A percentile compares a stretch with the other conserved stretches of the same genome.
Conservation (phyloP, 306 rosid species). For the Cicer cuneatum region DNA sequence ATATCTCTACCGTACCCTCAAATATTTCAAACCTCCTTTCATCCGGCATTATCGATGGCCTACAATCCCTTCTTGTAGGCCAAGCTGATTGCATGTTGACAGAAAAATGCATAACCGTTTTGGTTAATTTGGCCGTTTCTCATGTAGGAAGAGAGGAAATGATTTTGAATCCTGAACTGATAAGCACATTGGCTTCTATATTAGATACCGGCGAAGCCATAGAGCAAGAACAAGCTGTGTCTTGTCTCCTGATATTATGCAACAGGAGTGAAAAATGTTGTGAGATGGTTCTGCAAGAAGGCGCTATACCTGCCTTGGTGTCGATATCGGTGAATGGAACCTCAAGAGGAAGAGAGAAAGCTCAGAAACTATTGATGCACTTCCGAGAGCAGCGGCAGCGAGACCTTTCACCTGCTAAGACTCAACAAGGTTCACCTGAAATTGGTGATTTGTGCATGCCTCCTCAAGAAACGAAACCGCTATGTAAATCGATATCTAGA, state of each 20-base stretch:
- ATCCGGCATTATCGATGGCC: constrained; percentile 63
- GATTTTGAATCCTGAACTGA: constrained; percentile 55
- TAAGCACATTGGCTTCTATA: constrained; percentile 65
- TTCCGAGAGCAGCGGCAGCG: constrained; percentile 91
- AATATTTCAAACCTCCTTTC: constrained; percentile 74
- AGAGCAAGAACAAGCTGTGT: constrained; percentile 92
- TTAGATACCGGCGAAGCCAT: constrained; percentile 73
- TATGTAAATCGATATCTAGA: constrained; percentile 74
- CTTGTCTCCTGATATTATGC: constrained; percentile 81
- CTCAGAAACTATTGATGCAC: constrained; percentile 88
- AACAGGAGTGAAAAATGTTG: constrained; percentile 75
- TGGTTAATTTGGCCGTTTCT: constrained; percentile 76
- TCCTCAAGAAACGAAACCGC: constrained; percentile 65
- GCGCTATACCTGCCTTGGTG: constrained; percentile 92
- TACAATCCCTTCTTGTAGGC: constrained; percentile 68
- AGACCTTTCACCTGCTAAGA: constrained; percentile 59
- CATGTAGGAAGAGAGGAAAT: constrained; percentile 76
- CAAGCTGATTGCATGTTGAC: constrained; percentile 65
- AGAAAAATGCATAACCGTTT: constrained; percentile 78
- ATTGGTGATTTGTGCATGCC: constrained; percentile 51
- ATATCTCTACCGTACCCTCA: constrained; percentile 72
- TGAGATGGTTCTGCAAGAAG: constrained; percentile 91
- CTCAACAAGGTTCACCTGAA: constrained; percentile 50
- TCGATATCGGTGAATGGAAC: constrained; percentile 90
- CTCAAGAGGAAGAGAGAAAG: constrained; percentile 80